phyloP scores from a whole-genome alignment of 768 basidiomycete genomes.

The Tylopilus balloui region DNA sequence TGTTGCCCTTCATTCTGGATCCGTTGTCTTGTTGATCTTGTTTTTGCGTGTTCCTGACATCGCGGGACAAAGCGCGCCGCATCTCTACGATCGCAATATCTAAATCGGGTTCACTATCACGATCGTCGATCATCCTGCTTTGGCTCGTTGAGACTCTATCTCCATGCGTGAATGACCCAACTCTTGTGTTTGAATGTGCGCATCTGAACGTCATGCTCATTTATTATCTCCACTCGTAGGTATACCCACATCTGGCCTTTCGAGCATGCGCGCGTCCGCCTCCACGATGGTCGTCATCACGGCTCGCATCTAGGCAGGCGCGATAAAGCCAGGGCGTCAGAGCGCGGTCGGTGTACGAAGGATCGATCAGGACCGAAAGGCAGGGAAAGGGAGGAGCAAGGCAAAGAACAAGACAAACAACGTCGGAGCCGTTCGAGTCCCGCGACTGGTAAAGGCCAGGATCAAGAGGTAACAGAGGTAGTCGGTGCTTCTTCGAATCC shows the following conservation, averaged over 20 bases:
- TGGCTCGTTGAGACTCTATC: background rate
- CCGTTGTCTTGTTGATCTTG: background rate
- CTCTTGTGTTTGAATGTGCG: background rate
- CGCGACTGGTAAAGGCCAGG: background rate
- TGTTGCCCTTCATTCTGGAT: background rate
- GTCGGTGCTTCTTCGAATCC: background rate
- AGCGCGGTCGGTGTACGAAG: conserved; percentile 13
- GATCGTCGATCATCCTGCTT: background rate
- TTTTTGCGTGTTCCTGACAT: background rate
- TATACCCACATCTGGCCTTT: conserved; percentile 98
- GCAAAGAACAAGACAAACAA: conserved; percentile 6
- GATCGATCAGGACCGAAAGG: conserved; percentile 7
- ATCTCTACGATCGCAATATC: background rate
- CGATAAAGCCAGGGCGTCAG: conserved; percentile 16
- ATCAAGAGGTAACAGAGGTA: background rate
- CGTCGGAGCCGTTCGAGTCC: conserved; percentile 24
- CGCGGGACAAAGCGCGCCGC: background rate
- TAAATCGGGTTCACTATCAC: background rate
- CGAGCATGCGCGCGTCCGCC: conserved; percentile 85
- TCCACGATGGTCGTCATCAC: conserved; percentile 40
- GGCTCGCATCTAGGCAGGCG: conserved; percentile 28
- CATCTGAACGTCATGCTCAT: conserved; percentile 6
- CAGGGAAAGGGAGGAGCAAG: conserved; percentile 2
- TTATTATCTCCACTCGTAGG: conserved; percentile 34
- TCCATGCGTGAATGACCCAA: background rate